Evolutionary conservation across 345 rosid genomes (phyloP).

Genomic region (Sisymbrium irio): DNA sequence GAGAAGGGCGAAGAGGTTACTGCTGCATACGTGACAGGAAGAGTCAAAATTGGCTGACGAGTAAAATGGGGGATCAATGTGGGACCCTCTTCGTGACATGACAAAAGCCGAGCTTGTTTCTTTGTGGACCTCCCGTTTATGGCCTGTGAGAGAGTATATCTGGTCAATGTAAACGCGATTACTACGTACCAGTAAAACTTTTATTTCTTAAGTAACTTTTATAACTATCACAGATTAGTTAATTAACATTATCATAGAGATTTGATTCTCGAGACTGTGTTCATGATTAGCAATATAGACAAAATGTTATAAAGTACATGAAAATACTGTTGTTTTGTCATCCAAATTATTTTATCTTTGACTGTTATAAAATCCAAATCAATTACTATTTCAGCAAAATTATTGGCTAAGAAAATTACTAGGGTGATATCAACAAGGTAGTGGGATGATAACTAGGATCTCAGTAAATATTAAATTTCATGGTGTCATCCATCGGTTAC

Average conservation of each 20-base stretch:
- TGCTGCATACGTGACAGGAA: conserved; percentile 19
- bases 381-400: neutral
- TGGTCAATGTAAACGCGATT: neutral
- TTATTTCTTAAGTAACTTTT: too few relatives aligned
- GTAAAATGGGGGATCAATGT: neutral
- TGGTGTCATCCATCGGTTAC: neutral
- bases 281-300: neutral
- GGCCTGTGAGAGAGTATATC: neutral
- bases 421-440: neutral
- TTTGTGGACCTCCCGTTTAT: neutral
- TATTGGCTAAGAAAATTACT: neutral
- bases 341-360: neutral
- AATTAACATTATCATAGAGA: neutral
- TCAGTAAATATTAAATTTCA: neutral
- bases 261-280: neutral
- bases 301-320: neutral
- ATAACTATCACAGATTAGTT: neutral
- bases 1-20: conserved; percentile 12
- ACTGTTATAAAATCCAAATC: neutral
- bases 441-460: too few relatives aligned
- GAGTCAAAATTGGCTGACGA: conserved; percentile 27
- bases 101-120: conserved; percentile 14
- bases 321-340: neutral
- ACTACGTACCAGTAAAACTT: neutral
- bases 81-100: conserved; percentile 22